Evolutionary conservation across 768 basidiomycete genomes (phyloP), one percentile per base, ranked within the genome.

Genomic region (Trametes villosa): DNA sequence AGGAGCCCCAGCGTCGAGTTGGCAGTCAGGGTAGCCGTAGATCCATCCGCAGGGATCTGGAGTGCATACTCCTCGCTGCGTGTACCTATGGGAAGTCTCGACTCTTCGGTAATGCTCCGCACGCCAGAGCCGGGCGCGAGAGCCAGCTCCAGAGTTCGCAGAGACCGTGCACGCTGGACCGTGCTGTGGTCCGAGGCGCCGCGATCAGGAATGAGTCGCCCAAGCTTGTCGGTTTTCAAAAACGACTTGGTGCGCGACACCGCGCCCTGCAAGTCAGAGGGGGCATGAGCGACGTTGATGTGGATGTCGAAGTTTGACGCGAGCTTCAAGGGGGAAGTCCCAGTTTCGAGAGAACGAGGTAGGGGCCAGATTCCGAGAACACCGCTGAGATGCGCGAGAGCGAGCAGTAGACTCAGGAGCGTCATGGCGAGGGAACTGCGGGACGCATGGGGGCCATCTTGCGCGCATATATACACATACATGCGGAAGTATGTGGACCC

Each of bases 1-100:
- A 88, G 78, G 18, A 91, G 70, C 0, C 90, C 90, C 48, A 91
- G 73, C 0, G 86, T 83, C 31, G 86, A 83, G 61, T 83, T 84
- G 3, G 89, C 87, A 0, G 70, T 74, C 41, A 92, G 70, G 0
- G 70, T 76, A 5, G 86, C 88, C 9, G 75, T 60, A 1, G 75
- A 74, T 4, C 86, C 86, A 62, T 83, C 78, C 13, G 71, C 65
- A 0, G 86, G 86, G 15, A 91, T 72, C 18, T 62, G 71, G 24
- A 92, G 74, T 0, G 76, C 75, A 68, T 91, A 91, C 0, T 74
- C 74, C 71, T 93, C 90, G 57, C 77, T 78, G 22, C 87, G 74
- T 26, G 64, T 74, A 50, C 79, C 78, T 12, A 88, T 65, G 2
- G 79, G 75, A 31, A 76, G 70, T 3, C 81, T 77, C 0, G 84